phyloP scores from a whole-genome alignment of 2,329 filamentous ascomycete genomes.

The Chaetomium strumarium region DNA sequence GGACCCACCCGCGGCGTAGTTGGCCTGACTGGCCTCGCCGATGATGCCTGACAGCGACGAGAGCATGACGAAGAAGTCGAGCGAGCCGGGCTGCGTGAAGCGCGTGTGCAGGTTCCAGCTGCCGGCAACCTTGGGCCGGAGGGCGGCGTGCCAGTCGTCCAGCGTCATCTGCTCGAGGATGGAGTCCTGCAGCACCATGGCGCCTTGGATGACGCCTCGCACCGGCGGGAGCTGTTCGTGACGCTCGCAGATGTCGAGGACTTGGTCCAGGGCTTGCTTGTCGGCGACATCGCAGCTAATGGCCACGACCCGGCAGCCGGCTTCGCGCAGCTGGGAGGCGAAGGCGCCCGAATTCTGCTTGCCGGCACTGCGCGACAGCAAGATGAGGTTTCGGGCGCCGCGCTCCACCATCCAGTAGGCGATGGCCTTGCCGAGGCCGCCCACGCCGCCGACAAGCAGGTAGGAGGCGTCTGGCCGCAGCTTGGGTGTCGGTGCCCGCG shows the following conservation, averaged over 20 bases:
- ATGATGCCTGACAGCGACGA: conserved; percentile 2
- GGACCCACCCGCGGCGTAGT: conserved; percentile 3
- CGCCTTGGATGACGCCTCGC: not conserved
- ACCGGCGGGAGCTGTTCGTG: not conserved
- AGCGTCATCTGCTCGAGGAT: not conserved
- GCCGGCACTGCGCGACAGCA: conserved; percentile 30
- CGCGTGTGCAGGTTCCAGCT: not conserved
- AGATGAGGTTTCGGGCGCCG: conserved; percentile 35
- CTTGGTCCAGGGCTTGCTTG: not conserved
- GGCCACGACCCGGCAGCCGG: not conserved
- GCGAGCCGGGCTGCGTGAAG: not conserved
- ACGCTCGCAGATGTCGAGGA: too few relatives aligned
- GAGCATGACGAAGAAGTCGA: conserved; percentile 11
- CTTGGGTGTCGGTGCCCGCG: too few relatives aligned
- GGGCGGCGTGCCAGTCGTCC: not conserved
- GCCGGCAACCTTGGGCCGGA: not conserved
- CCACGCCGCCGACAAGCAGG: conserved; percentile 34
- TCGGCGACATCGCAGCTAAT: not conserved
- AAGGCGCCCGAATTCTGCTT: not conserved
- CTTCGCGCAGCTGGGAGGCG: too few relatives aligned
- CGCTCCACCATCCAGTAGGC: conserved; percentile 31
- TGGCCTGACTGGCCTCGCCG: conserved; percentile 4
- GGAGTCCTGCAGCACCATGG: not conserved
- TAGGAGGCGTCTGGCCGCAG: conserved; percentile 28
- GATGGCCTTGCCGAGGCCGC: conserved; percentile 34